phyloP scores from a whole-genome alignment of 768 basidiomycete genomes.

The Nidula microcarpa region DNA sequence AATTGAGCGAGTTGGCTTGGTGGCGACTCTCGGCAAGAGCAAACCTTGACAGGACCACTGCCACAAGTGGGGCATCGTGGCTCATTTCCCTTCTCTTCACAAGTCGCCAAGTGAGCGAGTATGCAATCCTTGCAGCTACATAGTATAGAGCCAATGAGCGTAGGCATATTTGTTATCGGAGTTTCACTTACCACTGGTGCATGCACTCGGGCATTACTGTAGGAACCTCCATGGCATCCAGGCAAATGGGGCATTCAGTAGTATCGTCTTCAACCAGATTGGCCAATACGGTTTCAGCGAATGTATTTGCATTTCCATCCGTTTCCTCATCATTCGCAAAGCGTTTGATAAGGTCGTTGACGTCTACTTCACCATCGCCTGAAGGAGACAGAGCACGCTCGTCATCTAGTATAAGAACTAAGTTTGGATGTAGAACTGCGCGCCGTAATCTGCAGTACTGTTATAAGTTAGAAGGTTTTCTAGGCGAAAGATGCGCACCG shows the following conservation, averaged over 20 bases:
- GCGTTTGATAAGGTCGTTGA: conserved; percentile 56
- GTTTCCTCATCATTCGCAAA: conserved; percentile 38
- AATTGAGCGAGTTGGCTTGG: background rate
- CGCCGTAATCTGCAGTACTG: conserved; percentile 64
- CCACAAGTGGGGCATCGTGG: conserved; percentile 80
- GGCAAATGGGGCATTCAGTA: conserved; percentile 77
- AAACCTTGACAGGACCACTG: conserved; percentile 61
- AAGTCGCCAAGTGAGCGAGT: conserved; percentile 62
- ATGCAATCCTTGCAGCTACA: conserved; percentile 87
- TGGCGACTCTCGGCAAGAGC: background rate
- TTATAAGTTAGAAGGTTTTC: background rate
- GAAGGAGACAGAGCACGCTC: conserved; percentile 29
- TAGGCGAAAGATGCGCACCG: conserved; percentile 46
- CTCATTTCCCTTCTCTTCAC: conserved; percentile 67
- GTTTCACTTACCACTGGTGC: conserved; percentile 58
- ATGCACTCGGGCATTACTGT: conserved; percentile 72
- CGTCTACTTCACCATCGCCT: conserved; percentile 45
- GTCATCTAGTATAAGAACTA: conserved; percentile 62
- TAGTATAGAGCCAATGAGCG: background rate
- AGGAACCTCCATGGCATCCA: conserved; percentile 71
- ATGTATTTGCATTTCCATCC: conserved; percentile 33
- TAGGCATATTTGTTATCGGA: conserved; percentile 10
- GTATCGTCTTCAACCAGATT: conserved; percentile 51
- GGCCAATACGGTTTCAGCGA: conserved; percentile 63
- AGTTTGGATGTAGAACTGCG: conserved; percentile 86